A percentile compares a stretch with the other conserved stretches of the same genome.
These are phyloP conservation scores for Adenanthera pavonina DNA, from an alignment of 306 rosid species.

Conservation along the genomic window DNA sequence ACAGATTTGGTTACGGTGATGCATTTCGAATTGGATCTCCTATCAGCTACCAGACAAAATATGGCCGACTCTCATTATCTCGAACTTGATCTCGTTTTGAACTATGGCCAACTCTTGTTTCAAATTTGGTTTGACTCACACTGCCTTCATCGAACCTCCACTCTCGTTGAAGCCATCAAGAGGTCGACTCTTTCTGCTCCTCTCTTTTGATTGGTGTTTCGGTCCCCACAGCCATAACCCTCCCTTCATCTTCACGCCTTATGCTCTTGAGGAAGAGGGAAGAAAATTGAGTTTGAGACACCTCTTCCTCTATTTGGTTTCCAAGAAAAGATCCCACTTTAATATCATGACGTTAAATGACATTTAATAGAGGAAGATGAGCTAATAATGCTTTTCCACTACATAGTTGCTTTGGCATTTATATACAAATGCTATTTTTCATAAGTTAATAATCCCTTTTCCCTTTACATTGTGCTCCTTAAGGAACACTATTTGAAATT, in stretches of 20 bases:
- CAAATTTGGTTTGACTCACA: too few relatives aligned
- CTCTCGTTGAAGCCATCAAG: too few relatives aligned
- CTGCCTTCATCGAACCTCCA: too few relatives aligned
- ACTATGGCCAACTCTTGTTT: too few relatives aligned
- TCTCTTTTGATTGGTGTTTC: slow-evolving; percentile 41
- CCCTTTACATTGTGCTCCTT: not conserved
- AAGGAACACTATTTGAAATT: slow-evolving; percentile 7
- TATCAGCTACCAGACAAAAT: too few relatives aligned
- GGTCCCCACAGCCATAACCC: slow-evolving; percentile 72
- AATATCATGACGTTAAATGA: too few relatives aligned
- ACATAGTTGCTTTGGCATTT: not conserved
- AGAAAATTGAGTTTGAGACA: not conserved
- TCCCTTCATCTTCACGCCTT: slow-evolving; percentile 81
- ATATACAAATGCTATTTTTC: slow-evolving; percentile 1
- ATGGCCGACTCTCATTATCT: too few relatives aligned
- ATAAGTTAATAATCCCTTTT: slow-evolving; percentile 1
- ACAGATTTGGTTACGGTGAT: too few relatives aligned
- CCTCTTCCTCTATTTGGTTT: not conserved
- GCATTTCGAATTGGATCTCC: too few relatives aligned
- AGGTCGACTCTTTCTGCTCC: too few relatives aligned
- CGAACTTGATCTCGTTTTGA: too few relatives aligned
- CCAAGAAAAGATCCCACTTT: too few relatives aligned
- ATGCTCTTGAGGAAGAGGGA: slow-evolving; percentile 76
- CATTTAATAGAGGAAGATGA: not conserved
- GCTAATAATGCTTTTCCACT: not conserved